These are phyloP conservation scores for Chondrus crispus DNA, from an alignment of 23 red algal species.

Conservation along the genomic window DNA sequence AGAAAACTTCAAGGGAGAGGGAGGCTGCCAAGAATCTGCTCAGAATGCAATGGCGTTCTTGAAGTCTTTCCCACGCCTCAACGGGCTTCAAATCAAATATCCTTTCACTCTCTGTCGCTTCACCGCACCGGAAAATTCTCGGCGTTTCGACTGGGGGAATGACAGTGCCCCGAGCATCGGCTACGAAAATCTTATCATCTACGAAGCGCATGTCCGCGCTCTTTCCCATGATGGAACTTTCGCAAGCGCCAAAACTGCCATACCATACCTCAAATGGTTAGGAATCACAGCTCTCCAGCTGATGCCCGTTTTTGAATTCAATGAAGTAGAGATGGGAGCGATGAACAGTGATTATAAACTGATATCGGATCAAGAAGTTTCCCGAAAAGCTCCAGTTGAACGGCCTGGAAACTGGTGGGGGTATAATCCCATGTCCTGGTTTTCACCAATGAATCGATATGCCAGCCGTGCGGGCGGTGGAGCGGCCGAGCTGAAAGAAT, in stretches of 20 bases:
- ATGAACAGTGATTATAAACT: background rate
- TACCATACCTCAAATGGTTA: slow-evolving; percentile 49
- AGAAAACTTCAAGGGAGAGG: background rate
- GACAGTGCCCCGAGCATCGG: background rate
- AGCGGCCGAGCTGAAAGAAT: slow-evolving; percentile 44
- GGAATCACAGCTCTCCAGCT: slow-evolving; percentile 56
- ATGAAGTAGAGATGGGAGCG: slow-evolving; percentile 30
- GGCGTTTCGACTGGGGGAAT: slow-evolving; percentile 30
- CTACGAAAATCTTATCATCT: slow-evolving; percentile 22
- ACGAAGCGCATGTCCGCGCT: slow-evolving; percentile 49
- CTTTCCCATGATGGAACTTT: slow-evolving; percentile 16
- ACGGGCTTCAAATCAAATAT: slow-evolving; percentile 1
- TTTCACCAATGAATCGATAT: slow-evolving; percentile 72
- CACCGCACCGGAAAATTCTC: background rate
- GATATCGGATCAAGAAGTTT: background rate
- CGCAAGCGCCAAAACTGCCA: background rate
- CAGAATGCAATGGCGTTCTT: background rate
- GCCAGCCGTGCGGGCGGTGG: slow-evolving; percentile 15
- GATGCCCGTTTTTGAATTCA: slow-evolving; percentile 55
- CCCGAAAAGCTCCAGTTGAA: too few species aligned
- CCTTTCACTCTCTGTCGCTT: slow-evolving; percentile 33
- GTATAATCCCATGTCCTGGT: slow-evolving; percentile 76
- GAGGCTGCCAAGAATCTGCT: background rate
- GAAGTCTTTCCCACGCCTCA: slow-evolving; percentile 19
- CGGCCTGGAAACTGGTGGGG: slow-evolving; percentile 61